Base-by-base conservation (phyloP, 2,329 filamentous ascomycete genomes). In the Immersiporthe knoxdaviesiana region DNA sequence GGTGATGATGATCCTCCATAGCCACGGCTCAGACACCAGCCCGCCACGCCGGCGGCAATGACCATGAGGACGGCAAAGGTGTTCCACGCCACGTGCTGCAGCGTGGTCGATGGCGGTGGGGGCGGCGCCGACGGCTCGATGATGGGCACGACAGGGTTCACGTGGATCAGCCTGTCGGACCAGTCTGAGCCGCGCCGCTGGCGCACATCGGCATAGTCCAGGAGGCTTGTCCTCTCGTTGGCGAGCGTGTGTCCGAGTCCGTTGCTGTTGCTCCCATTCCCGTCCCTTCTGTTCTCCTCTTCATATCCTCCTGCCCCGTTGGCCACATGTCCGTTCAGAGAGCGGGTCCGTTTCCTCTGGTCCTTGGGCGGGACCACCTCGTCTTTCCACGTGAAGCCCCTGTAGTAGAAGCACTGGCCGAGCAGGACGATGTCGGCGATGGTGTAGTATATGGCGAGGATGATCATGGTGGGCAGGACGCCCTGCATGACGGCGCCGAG, bases 401-500 rank as follows among this genome's bases (percentile, higher is more conserved):
- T 90, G 80, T 99, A 99, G 83, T 97, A 98, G 83, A 98, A 97
- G 80, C 93, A 97, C 81, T 99, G 96, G 0, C 84, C 86, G 0
- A 98, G 83, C 1, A 99, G 85, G 1, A 98, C 93, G 56, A 97
- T 87, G 77, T 98, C 95, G 71, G 94, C 94, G 50, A 97, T 85
- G 21, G 94, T 97, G 78, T 98, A 97, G 79, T 97, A 97, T 21
- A 97, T 87, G 16, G 94, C 94, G n/a, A 97, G 84, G 66, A 97
- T 97, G 72, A 93, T 90, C 94, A 98, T 97, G 0, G 95, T 99
- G 1, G 96, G 94, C 66, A 98, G 81, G 8, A 99, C 95, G 67
- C 92, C 92, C 79, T 98, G 95, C 14, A 97, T 80, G 21, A 97
- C 89, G 24, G 94, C 92, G n/a, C 95, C 95, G 2, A 97, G 85